Percentiles rank a stretch among this genome's conserved stretches.
phyloP scores from a whole-genome alignment of 2,329 filamentous ascomycete species.

The Zasmidium angulare region DNA sequence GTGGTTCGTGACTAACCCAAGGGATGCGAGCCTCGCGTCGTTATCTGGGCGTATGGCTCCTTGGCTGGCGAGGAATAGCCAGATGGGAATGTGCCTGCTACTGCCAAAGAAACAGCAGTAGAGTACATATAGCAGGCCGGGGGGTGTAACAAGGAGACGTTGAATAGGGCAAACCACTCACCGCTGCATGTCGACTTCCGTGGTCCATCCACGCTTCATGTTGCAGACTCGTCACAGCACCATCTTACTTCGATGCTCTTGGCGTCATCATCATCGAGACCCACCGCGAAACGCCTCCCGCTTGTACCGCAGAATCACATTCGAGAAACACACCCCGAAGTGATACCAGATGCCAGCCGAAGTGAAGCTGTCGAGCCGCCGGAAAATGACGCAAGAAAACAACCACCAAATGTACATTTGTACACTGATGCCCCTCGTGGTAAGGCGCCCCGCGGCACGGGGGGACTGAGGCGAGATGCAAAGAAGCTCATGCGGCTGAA shows the following conservation, averaged over 20 bases:
- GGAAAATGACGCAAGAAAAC: not conserved
- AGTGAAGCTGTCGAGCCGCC: not conserved
- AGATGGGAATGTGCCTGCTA: too few relatives aligned
- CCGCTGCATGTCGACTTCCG: too few relatives aligned
- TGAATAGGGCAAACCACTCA: too few relatives aligned
- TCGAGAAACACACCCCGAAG: not conserved
- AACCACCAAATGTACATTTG: not conserved
- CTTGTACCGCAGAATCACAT: not conserved
- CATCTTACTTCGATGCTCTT: not conserved
- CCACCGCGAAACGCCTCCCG: not conserved
- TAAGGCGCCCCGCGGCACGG: too few relatives aligned
- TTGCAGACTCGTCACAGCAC: too few relatives aligned
- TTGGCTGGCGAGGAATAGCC: not conserved
- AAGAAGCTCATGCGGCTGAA: not conserved
- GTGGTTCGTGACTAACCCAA: not conserved
- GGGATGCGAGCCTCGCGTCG: not conserved
- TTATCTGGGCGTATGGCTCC: not conserved
- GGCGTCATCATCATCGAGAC: not conserved
- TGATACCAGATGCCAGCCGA: not conserved
- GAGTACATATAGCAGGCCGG: too few relatives aligned
- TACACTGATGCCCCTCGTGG: not conserved
- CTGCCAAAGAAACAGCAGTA: too few relatives aligned
- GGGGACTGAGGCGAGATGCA: too few relatives aligned
- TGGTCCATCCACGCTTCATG: too few relatives aligned
- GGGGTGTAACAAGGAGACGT: too few relatives aligned